phyloP scores from a whole-genome alignment of 2,329 filamentous ascomycete species.

The Claviceps pazoutovae region DNA sequence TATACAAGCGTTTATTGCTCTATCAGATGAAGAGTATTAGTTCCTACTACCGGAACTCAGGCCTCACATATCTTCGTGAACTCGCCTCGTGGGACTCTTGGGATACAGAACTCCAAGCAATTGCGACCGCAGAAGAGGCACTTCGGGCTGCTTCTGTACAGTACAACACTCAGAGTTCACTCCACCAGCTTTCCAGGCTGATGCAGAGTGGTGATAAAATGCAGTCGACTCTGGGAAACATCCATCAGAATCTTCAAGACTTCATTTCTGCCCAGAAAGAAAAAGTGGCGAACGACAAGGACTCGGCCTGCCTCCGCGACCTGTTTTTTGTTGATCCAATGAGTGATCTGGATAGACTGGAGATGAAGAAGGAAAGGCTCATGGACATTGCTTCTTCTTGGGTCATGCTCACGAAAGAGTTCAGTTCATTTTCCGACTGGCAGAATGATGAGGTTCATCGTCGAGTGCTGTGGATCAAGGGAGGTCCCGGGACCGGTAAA shows the following conservation, averaged over 20 bases:
- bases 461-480: conserved; percentile 20
- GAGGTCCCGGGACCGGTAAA: conserved; percentile 23
- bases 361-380: conserved; percentile 8
- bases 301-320: conserved; percentile 7
- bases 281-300: conserved; percentile 6
- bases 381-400: conserved; percentile 6
- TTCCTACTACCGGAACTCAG: conserved; percentile 6
- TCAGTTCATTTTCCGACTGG: conserved; percentile 16
- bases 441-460: conserved; percentile 9
- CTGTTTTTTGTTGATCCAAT: conserved; percentile 7
- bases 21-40: conserved; percentile 8
- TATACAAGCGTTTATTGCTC: conserved; percentile 6
- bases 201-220: conserved; percentile 7
- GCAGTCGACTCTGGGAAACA: conserved; percentile 6
- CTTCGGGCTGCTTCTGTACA: conserved; percentile 6
- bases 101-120: conserved; percentile 5
- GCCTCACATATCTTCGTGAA: conserved; percentile 6
- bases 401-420: conserved; percentile 6
- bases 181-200: conserved; percentile 5
- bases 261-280: conserved; percentile 8
- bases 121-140: conserved; percentile 5
- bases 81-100: conserved; percentile 5
- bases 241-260: conserved; percentile 7
- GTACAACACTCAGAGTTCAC: conserved; percentile 7
- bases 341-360: conserved; percentile 7